Evolutionary conservation across 2,329 filamentous ascomycete genomes (phyloP), one percentile per base, ranked within the genome.

Genomic region (Fusarium sacchari): DNA sequence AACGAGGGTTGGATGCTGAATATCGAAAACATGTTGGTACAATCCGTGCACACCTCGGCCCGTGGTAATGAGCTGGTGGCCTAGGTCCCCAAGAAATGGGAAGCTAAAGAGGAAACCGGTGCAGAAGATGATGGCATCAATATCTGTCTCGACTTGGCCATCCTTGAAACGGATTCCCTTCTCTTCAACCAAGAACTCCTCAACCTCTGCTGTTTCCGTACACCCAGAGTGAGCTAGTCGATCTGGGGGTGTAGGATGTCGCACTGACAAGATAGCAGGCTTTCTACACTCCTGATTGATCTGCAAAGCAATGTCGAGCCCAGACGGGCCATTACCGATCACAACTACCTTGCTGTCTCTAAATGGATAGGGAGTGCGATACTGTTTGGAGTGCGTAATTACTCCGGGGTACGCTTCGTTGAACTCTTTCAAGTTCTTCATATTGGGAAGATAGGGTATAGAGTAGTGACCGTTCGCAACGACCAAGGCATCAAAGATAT

Each of bases 71-170:
- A 94, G 79, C 1, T 89, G 85, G 15, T 80, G 82, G 20, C 83
- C 77, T 9, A 88, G 73, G 6, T 82, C 79, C 18, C 80, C 79
- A 9, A 92, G 80, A 78, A 97, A 98, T 0, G 95, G 94, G 65
- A 93, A 93, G 10, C 92, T 91, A 82, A 94, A 97, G 64, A 97
- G 89, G 78, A 97, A 98, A 1, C 96, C 96, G 0, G 96, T 98
- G 80, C 94, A 95, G 81, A 96, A 98, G 34, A 98, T 80, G 11
- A 98, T 84, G 3, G 90, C 88, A 77, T 98, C 95, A 63, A 98
- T 82, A 39, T 91, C 84, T 7, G 83, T 83, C 78, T 94, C 93
- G 15, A 92, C 79, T 0, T 85, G 85, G 5, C 92, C 92, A 76
- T 94, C 87, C 44, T 86, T 85, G 71, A 97, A 94, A 37, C 87